Evolutionary conservation across 179 eudicot genomes (phyloP).

Genomic region (Monotropa hypopitys): DNA sequence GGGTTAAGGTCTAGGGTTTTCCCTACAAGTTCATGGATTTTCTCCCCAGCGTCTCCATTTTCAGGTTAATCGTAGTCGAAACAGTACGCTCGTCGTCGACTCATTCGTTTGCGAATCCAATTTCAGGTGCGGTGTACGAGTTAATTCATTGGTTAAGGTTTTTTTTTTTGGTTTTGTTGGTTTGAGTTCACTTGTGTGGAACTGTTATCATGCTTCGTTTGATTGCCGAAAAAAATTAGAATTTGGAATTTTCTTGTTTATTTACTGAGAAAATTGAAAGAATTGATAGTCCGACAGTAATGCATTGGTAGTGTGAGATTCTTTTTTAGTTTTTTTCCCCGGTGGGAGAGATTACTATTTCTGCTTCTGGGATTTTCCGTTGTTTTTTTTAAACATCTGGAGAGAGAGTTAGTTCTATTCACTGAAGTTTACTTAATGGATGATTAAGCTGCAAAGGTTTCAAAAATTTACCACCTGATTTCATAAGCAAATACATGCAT

Average conservation of each 20-base stretch:
- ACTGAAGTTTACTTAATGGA: not conserved
- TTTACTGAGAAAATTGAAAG: not conserved
- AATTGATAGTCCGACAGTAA: not conserved
- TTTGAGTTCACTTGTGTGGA: not conserved
- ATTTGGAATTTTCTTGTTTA: conserved; percentile 1
- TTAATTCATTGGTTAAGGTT: not conserved
- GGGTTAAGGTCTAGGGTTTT: conserved; percentile 8
- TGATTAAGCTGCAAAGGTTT: not conserved
- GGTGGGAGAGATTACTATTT: not conserved
- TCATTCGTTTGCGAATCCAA: not conserved
- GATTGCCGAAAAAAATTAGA: not conserved
- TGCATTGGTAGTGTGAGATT: not conserved
- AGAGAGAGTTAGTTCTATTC: not conserved
- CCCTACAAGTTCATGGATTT: not conserved
- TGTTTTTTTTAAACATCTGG: not conserved
- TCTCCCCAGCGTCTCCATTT: not conserved
- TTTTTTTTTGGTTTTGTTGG: not conserved
- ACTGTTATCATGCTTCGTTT: not conserved
- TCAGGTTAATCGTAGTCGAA: not conserved
- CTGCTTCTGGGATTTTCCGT: not conserved
- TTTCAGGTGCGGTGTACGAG: conserved; percentile 3
- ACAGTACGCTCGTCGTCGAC: not conserved
- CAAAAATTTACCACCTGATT: not conserved
- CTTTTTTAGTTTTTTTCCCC: not conserved
- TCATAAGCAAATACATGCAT: not conserved